A percentile compares a stretch with the other conserved stretches of the same genome.
Evolutionary conservation across 1,284 basidiomycete species (phyloP).

Genomic region (Malassezia obtusa): DNA sequence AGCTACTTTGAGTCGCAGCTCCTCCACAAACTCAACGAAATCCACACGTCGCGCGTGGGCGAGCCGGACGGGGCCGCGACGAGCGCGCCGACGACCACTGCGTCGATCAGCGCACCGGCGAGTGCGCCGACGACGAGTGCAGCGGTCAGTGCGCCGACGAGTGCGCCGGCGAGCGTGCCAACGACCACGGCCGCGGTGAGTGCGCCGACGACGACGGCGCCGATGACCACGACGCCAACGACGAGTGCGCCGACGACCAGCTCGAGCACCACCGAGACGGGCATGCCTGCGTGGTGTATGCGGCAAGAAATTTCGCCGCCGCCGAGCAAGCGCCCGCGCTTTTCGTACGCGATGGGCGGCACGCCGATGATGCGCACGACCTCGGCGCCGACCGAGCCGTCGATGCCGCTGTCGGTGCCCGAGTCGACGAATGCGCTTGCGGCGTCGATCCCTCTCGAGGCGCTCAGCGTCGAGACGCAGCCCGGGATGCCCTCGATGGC

Average conservation of each 20-base stretch:
- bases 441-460: neutral
- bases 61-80: neutral
- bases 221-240: neutral
- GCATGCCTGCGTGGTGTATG: neutral
- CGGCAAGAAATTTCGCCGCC: too few relatives aligned
- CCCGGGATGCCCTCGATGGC: neutral
- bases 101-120: neutral
- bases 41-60: neutral
- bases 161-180: neutral
- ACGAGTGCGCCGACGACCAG: neutral
- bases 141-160: neutral
- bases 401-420: neutral
- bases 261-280: neutral
- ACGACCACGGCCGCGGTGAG: neutral
- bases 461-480: too few relatives aligned
- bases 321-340: neutral
- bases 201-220: neutral
- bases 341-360: too few relatives aligned
- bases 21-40: too few relatives aligned
- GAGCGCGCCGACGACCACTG: neutral
- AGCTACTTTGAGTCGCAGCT: too few relatives aligned
- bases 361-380: neutral
- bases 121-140: neutral
- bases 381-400: neutral
- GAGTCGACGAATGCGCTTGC: constrained; percentile 11